Percentiles rank a stretch among this genome's conserved stretches.
Conservation (phyloP, 148 eudicot species). For the Cornus florida region DNA sequence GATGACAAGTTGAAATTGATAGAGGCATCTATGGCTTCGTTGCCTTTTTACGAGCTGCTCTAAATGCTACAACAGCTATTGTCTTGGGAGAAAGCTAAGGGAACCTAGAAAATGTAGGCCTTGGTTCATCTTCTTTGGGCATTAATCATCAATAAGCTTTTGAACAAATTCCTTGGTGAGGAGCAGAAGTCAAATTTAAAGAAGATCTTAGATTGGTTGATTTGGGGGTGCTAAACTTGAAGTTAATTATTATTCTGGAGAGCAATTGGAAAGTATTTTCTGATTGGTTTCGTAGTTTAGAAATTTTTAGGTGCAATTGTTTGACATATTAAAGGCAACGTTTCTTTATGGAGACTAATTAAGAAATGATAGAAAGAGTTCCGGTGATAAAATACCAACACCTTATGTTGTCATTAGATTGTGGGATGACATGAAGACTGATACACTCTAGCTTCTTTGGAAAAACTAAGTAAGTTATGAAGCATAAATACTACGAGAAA, state of each 20-base stretch:
- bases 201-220: background rate
- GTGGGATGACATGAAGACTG: background rate
- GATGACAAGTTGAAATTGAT: background rate
- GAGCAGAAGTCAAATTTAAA: background rate
- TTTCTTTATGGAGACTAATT: background rate
- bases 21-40: background rate
- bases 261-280: background rate
- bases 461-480: too few relatives aligned
- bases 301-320: background rate
- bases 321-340: background rate
- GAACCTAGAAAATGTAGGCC: background rate
- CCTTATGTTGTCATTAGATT: background rate
- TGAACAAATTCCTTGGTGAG: background rate
- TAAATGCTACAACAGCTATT: background rate
- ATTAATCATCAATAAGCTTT: too few relatives aligned
- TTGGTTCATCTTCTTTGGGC: background rate
- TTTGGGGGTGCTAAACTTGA: background rate
- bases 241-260: too few relatives aligned
- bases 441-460: too few relatives aligned
- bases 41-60: background rate
- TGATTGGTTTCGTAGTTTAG: background rate
- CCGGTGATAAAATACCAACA: background rate
- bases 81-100: background rate
- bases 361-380: background rate
- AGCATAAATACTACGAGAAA: too few relatives aligned